A percentile compares a stretch with the other conserved stretches of the same genome.
These are phyloP conservation scores for Arabidopsis hybrid DNA, from an alignment of 441 rosid genomes.

Conservation along the genomic window DNA sequence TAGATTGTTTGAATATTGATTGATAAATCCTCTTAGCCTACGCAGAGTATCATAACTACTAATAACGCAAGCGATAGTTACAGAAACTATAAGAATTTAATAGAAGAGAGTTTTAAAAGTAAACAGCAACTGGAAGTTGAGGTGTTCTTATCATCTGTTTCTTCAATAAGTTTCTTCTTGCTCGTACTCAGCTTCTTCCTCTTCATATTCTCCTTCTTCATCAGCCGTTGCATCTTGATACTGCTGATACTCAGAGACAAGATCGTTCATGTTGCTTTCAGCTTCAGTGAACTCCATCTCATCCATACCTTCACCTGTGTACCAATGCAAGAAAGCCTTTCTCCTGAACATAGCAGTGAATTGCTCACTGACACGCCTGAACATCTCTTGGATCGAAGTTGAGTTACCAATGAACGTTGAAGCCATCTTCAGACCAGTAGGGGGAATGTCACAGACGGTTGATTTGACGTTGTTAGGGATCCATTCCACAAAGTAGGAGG, in stretches of 20 bases:
- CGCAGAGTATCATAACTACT: constrained; percentile 27
- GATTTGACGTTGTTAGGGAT: constrained; percentile 85
- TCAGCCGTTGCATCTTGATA: constrained; percentile 88
- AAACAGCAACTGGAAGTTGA: constrained; percentile 71
- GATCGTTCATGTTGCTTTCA: constrained; percentile 81
- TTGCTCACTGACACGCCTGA: constrained; percentile 83
- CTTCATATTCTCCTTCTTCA: constrained; percentile 74
- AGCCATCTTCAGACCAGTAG: constrained; percentile 81
- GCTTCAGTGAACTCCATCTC: constrained; percentile 87
- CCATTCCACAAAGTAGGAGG: constrained; percentile 88
- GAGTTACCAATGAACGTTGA: constrained; percentile 84
- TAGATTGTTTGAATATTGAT: constrained; percentile 14
- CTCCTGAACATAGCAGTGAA: constrained; percentile 87
- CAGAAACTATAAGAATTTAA: constrained; percentile 35
- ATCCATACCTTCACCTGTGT: constrained; percentile 81
- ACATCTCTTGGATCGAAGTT: constrained; percentile 83
- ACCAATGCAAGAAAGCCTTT: constrained; percentile 91
- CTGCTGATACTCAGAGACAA: constrained; percentile 82
- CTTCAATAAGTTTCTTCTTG: constrained; percentile 51
- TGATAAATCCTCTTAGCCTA: constrained; percentile 36
- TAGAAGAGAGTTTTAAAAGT: constrained; percentile 3
- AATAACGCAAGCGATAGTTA: constrained; percentile 32
- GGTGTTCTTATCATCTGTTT: constrained; percentile 30
- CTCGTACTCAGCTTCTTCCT: constrained; percentile 55
- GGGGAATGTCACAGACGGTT: constrained; percentile 82